These are phyloP conservation scores for Grosmannia serpens DNA, from an alignment of 2,329 filamentous ascomycete species.

Conservation along the genomic window DNA sequence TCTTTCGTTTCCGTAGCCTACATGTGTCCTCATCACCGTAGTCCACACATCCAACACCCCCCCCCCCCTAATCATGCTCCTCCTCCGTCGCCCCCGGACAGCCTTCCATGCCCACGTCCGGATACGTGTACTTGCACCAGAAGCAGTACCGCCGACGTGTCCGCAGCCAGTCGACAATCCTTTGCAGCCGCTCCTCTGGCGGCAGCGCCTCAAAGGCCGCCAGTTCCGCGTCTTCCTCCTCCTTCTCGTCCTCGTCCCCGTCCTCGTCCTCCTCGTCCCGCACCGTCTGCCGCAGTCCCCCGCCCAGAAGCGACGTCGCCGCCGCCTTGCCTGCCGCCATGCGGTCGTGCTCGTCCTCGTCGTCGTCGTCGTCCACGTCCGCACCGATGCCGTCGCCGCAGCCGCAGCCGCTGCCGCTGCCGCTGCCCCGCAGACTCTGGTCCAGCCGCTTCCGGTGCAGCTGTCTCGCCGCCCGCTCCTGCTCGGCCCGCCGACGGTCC, in stretches of 20 bases:
- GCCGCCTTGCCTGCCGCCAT: slow-evolving; percentile 56
- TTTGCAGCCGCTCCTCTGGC: slow-evolving; percentile 52
- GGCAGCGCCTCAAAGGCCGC: slow-evolving; percentile 66
- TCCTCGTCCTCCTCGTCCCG: slow-evolving; percentile 46
- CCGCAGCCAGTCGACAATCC: slow-evolving; percentile 58
- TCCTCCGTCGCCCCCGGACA: slow-evolving; percentile 85
- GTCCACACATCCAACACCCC: background rate
- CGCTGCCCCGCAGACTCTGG: slow-evolving; percentile 4
- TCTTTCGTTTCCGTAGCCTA: too few relatives aligned
- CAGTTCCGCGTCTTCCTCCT: slow-evolving; percentile 65
- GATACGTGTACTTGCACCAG: slow-evolving; percentile 85
- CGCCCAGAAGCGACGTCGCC: slow-evolving; percentile 33
- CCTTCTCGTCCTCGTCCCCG: slow-evolving; percentile 63
- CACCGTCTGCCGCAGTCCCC: slow-evolving; percentile 36
- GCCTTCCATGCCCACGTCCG: slow-evolving; percentile 63
- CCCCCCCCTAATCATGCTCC: slow-evolving; percentile 46
- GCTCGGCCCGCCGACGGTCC: slow-evolving; percentile 56
- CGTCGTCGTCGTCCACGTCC: slow-evolving; percentile 52
- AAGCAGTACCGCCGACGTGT: slow-evolving; percentile 75
- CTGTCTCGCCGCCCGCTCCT: slow-evolving; percentile 51
- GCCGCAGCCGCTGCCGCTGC: background rate
- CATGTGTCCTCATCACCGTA: too few relatives aligned
- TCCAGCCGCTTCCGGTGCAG: slow-evolving; percentile 39
- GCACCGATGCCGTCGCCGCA: background rate
- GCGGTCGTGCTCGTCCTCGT: slow-evolving; percentile 75